Evolutionary conservation across 257 asterid genomes (phyloP).

Genomic region (Ehretia macrophylla): DNA sequence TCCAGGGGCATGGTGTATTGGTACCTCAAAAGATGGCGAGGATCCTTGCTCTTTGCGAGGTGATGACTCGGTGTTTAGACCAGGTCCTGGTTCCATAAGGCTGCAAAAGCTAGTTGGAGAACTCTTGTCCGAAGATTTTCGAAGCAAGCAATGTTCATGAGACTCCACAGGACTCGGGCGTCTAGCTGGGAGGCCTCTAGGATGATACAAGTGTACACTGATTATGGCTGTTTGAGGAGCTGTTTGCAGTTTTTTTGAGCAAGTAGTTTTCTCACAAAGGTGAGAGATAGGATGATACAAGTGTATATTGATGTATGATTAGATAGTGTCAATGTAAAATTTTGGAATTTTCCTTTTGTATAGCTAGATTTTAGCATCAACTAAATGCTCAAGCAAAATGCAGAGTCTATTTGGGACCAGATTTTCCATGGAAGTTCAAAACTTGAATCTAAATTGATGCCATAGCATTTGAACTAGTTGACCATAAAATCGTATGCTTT

Average conservation of each 20-base stretch:
- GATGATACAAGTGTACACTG: too few species aligned
- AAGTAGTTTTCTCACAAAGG: slow-evolving; percentile 29
- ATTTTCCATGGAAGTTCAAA: too few species aligned
- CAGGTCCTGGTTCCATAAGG: slow-evolving; percentile 84
- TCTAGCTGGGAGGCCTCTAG: too few species aligned
- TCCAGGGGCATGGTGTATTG: slow-evolving; percentile 88
- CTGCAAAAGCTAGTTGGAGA: slow-evolving; percentile 41
- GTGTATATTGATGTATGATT: slow-evolving; percentile 44
- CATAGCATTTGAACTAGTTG: too few species aligned
- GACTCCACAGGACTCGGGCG: too few species aligned
- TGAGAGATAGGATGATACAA: slow-evolving; percentile 13
- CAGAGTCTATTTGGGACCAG: too few species aligned
- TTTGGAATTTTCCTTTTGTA: slow-evolving; percentile 11
- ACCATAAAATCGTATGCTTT: too few species aligned
- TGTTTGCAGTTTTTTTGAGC: slow-evolving; percentile 35
- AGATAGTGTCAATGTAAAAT: slow-evolving; percentile 23
- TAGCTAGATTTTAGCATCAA: neutral
- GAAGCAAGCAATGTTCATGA: slow-evolving; percentile 45
- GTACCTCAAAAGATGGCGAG: slow-evolving; percentile 54
- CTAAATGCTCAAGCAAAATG: too few species aligned
- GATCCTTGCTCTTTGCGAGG: slow-evolving; percentile 77
- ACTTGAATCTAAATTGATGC: too few species aligned
- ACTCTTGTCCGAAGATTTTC: slow-evolving; percentile 58
- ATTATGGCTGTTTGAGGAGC: slow-evolving; percentile 15
- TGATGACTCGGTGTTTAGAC: slow-evolving; percentile 61